phyloP scores from a whole-genome alignment of 2,329 filamentous ascomycete genomes.

The Colletotrichum eleusines region DNA sequence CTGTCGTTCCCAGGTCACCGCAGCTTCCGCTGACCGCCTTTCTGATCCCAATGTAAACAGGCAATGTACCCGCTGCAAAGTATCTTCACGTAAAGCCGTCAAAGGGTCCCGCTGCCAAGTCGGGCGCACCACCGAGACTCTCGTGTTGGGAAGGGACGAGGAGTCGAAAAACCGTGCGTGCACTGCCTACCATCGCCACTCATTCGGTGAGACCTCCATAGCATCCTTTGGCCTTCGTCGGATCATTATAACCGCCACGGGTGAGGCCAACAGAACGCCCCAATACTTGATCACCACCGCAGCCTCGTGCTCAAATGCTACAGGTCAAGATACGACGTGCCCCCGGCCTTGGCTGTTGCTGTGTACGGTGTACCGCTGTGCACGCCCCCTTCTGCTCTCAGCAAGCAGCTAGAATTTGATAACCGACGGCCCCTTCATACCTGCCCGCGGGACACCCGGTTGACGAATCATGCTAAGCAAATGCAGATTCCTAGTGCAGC shows the following conservation, averaged over 20 bases:
- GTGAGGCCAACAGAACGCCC: slow-evolving; percentile 6
- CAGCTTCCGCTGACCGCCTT: slow-evolving; percentile 10
- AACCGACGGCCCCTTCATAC: neutral
- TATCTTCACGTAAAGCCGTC: neutral
- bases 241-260: neutral
- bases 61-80: neutral
- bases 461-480: slow-evolving; percentile 29
- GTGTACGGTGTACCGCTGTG: neutral
- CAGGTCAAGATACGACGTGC: slow-evolving; percentile 32
- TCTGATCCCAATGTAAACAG: neutral
- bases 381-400: neutral
- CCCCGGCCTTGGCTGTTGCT: slow-evolving; percentile 24
- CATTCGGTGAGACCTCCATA: neutral
- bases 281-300: neutral
- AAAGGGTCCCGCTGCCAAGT: slow-evolving; percentile 3
- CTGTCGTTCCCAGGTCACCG: neutral
- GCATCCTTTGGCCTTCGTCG: neutral
- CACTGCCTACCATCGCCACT: slow-evolving; percentile 5
- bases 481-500: neutral
- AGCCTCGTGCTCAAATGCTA: slow-evolving; percentile 18
- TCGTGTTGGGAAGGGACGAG: neutral
- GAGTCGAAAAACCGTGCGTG: neutral
- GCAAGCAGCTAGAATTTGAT: slow-evolving; percentile 3
- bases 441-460: neutral
- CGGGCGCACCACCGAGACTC: neutral